Evolutionary conservation across 148 eudicot genomes (phyloP).

Genomic region (Cornus controversa): DNA sequence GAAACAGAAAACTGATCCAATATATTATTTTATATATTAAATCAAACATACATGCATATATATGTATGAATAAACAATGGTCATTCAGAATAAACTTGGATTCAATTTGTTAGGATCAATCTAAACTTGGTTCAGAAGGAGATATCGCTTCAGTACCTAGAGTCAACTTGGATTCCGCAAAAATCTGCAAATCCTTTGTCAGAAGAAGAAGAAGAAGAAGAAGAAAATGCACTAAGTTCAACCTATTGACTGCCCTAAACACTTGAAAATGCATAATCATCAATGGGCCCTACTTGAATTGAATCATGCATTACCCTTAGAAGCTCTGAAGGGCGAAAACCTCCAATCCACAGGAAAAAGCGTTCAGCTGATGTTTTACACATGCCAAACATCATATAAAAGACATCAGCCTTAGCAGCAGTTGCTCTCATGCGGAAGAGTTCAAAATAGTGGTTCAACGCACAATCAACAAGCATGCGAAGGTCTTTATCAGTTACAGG

Average conservation of each 20-base stretch:
- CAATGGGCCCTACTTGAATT: background rate
- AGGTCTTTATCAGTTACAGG: conserved; percentile 53
- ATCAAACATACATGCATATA: no score
- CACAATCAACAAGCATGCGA: conserved; percentile 49
- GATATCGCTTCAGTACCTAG: background rate
- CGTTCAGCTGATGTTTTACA: conserved; percentile 89
- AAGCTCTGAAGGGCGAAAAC: conserved; percentile 92
- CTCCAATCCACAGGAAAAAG: conserved; percentile 95
- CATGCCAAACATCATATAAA: conserved; percentile 81
- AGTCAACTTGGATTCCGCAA: background rate
- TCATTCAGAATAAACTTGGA: no score
- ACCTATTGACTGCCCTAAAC: background rate
- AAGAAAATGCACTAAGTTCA: conserved; percentile 8
- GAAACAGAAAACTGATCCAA: no score
- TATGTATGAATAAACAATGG: background rate
- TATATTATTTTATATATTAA: no score
- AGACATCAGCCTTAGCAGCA: conserved; percentile 80
- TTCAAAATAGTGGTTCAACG: conserved; percentile 72
- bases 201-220: background rate
- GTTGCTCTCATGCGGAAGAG: conserved; percentile 72
- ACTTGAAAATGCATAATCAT: background rate
- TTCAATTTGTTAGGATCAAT: background rate
- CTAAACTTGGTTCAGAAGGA: no score
- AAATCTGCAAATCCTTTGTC: background rate
- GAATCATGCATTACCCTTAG: conserved; percentile 52